A percentile compares a stretch with the other conserved stretches of the same genome.
Evolutionary conservation across 371 early-diverging fungal genomes (phyloP).

Genomic region (Encephalitozoon cuniculi): DNA sequence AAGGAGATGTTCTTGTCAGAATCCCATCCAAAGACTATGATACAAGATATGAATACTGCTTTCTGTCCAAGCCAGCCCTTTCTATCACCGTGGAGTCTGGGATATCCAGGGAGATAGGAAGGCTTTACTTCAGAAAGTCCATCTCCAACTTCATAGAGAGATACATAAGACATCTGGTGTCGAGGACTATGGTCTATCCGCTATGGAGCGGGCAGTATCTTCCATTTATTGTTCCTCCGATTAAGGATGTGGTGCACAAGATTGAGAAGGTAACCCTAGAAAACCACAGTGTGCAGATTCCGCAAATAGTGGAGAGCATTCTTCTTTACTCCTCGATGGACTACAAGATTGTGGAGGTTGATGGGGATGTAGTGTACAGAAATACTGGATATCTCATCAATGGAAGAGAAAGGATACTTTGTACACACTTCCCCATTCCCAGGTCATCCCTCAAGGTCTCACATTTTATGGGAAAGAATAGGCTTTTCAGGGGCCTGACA

Average conservation of each 20-base stretch:
- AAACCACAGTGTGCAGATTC: slow-evolving; percentile 8
- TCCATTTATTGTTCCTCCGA: slow-evolving; percentile 46
- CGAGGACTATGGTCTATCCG: slow-evolving; percentile 51
- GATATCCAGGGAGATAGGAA: slow-evolving; percentile 39
- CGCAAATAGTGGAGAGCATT: slow-evolving; percentile 33
- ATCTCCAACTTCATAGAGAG: slow-evolving; percentile 48
- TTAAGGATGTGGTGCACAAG: slow-evolving; percentile 31
- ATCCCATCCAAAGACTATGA: slow-evolving; percentile 56
- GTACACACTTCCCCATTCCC: slow-evolving; percentile 24
- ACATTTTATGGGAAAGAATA: slow-evolving; percentile 24
- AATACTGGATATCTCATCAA: slow-evolving; percentile 49
- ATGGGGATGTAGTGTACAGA: slow-evolving; percentile 31
- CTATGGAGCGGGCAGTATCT: slow-evolving; percentile 50
- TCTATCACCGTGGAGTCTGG: slow-evolving; percentile 49
- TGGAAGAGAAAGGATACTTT: slow-evolving; percentile 15
- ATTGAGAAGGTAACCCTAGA: slow-evolving; percentile 24
- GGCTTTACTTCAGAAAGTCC: slow-evolving; percentile 40
- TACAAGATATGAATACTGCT: slow-evolving; percentile 56
- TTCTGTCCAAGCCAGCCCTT: slow-evolving; percentile 50
- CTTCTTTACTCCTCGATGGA: slow-evolving; percentile 41
- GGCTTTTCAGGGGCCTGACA: slow-evolving; percentile 29
- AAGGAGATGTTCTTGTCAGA: slow-evolving; percentile 50
- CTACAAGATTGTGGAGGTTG: slow-evolving; percentile 42
- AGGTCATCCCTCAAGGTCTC: slow-evolving; percentile 2
- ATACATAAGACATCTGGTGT: slow-evolving; percentile 34